These are phyloP conservation scores for Grosmannia clavigera DNA, from an alignment of 2,329 filamentous ascomycete genomes.

Conservation along the genomic window DNA sequence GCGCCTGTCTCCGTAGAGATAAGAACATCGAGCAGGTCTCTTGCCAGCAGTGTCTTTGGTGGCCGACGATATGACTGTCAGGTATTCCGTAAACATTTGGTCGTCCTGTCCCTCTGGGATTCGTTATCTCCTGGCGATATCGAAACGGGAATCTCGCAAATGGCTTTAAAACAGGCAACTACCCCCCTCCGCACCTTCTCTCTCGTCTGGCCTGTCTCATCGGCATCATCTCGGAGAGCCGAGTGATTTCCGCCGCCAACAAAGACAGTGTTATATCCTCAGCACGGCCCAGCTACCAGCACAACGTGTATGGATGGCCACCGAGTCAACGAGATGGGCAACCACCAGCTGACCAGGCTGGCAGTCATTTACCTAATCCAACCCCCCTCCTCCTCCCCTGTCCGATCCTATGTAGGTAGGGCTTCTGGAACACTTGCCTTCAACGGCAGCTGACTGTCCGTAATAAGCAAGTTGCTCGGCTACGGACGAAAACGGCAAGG, in stretches of 20 bases:
- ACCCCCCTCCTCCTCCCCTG: slow-evolving; percentile 2
- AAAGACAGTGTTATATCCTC: too few species aligned
- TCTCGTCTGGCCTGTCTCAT: neutral
- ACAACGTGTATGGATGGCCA: neutral
- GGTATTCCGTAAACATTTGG: neutral
- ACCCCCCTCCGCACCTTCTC: neutral
- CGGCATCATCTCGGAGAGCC: neutral
- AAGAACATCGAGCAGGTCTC: neutral
- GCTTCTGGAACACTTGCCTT: neutral
- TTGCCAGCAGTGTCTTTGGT: neutral
- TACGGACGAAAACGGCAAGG: neutral
- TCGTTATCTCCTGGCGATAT: neutral
- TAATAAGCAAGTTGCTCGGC: neutral
- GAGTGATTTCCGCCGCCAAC: neutral
- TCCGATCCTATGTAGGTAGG: neutral
- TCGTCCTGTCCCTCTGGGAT: neutral
- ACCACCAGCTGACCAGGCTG: neutral
- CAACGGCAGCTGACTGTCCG: neutral
- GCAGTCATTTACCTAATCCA: slow-evolving; percentile 15
- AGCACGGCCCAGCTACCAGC: too few species aligned
- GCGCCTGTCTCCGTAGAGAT: neutral
- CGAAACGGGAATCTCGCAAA: neutral
- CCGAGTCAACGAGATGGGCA: neutral
- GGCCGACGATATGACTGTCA: neutral
- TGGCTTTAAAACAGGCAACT: neutral